phyloP scores from a whole-genome alignment of 352 stramenopile species.

The Saprolegnia diclina region DNA sequence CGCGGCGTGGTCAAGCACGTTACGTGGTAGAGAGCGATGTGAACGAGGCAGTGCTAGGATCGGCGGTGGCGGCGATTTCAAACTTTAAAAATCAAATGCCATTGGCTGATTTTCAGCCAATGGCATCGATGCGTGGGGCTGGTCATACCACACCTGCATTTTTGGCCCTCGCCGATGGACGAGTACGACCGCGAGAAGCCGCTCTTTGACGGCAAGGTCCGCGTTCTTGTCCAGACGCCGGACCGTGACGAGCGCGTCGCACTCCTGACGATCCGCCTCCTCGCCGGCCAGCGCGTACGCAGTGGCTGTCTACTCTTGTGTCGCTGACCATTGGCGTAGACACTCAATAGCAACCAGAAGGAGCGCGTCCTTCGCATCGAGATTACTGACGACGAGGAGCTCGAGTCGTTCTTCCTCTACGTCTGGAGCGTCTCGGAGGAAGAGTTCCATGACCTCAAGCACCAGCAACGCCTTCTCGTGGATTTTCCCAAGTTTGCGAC shows the following conservation, averaged over 20 bases:
- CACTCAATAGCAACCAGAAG: slow-evolving; percentile 61
- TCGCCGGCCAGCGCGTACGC: slow-evolving; percentile 68
- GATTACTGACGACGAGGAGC: slow-evolving; percentile 89
- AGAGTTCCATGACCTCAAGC: slow-evolving; percentile 93
- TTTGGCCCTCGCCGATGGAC: slow-evolving; percentile 43
- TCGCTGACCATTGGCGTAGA: slow-evolving; percentile 9
- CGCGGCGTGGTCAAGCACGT: too few relatives aligned
- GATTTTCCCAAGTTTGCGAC: slow-evolving; percentile 89
- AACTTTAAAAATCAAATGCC: slow-evolving; percentile 14
- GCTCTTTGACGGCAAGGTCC: slow-evolving; percentile 78
- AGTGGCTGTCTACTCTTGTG: not conserved
- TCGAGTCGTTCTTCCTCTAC: slow-evolving; percentile 89
- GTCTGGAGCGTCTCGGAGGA: slow-evolving; percentile 91
- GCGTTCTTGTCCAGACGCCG: slow-evolving; percentile 75
- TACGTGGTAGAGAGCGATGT: too few relatives aligned
- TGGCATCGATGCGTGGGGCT: not conserved
- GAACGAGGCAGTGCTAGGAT: too few relatives aligned
- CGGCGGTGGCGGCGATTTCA: not conserved
- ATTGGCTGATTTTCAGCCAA: slow-evolving; percentile 9
- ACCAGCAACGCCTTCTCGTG: slow-evolving; percentile 89
- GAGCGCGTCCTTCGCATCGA: slow-evolving; percentile 89
- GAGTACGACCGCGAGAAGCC: slow-evolving; percentile 68
- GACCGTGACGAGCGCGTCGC: slow-evolving; percentile 75
- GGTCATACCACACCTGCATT: not conserved
- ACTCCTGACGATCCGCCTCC: slow-evolving; percentile 66